A percentile compares a stretch with the other conserved stretches of the same genome.
phyloP scores from a whole-genome alignment of 2,329 filamentous ascomycete genomes.

The Fusarium pseudoanthophilum region DNA sequence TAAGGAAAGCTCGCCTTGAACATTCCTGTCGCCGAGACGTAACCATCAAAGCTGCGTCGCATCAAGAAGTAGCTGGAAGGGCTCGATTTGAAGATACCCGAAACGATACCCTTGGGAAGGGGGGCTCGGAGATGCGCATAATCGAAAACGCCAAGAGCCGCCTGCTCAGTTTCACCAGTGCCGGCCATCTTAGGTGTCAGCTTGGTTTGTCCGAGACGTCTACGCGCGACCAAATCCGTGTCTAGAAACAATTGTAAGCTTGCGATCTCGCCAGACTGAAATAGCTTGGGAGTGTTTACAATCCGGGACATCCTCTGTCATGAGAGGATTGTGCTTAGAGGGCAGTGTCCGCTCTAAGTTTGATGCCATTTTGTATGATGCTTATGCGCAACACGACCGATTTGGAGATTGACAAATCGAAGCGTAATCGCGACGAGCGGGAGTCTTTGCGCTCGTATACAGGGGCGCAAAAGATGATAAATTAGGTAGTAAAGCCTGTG shows the following conservation, averaged over 20 bases:
- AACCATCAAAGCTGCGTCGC: slow-evolving; percentile 87
- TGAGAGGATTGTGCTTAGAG: slow-evolving; percentile 71
- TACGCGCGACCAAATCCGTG: slow-evolving; percentile 79
- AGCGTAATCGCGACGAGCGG: slow-evolving; percentile 26
- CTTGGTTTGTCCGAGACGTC: slow-evolving; percentile 92
- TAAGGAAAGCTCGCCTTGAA: slow-evolving; percentile 91
- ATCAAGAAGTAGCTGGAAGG: slow-evolving; percentile 94
- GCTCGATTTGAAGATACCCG: slow-evolving; percentile 89
- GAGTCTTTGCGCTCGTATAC: neutral
- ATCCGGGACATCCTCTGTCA: slow-evolving; percentile 70
- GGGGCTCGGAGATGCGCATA: slow-evolving; percentile 96
- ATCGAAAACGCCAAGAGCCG: slow-evolving; percentile 86
- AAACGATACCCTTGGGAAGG: slow-evolving; percentile 88
- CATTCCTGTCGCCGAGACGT: slow-evolving; percentile 88
- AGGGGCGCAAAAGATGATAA: slow-evolving; percentile 29
- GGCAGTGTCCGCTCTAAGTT: slow-evolving; percentile 62
- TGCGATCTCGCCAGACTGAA: slow-evolving; percentile 21
- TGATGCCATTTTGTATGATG: slow-evolving; percentile 55
- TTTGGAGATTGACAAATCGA: slow-evolving; percentile 27
- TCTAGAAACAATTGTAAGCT: slow-evolving; percentile 60
- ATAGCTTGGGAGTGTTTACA: slow-evolving; percentile 58
- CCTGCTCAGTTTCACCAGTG: slow-evolving; percentile 76
- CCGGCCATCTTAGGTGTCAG: slow-evolving; percentile 84
- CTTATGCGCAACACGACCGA: slow-evolving; percentile 42
- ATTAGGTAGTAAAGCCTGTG: slow-evolving; percentile 17